phyloP scores from a whole-genome alignment of 768 basidiomycete species.

The Rhodosporidiobolus sp. region DNA sequence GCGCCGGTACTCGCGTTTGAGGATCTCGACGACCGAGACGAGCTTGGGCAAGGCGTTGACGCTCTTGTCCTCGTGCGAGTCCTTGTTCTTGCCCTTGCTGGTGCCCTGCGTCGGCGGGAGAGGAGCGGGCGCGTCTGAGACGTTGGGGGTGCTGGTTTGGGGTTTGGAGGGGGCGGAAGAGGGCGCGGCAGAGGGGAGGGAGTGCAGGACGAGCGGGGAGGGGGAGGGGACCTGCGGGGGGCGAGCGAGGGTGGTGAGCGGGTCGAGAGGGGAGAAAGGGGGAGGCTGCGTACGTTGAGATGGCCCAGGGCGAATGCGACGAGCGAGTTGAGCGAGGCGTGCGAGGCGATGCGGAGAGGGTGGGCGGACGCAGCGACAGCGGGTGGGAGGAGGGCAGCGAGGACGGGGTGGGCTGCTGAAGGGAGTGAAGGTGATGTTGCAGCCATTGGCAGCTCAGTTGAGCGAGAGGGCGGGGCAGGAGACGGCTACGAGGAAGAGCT shows the following conservation, averaged over 20 bases:
- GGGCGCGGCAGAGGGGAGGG: not conserved
- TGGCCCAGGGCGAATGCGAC: not conserved
- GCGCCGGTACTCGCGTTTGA: conserved; percentile 11
- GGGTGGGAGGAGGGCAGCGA: not conserved
- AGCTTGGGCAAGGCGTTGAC: conserved; percentile 18
- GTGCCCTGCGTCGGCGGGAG: not conserved
- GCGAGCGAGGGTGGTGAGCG: not conserved
- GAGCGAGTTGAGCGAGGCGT: not conserved
- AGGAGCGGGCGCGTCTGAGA: no score
- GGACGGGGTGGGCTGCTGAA: not conserved
- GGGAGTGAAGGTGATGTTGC: not conserved
- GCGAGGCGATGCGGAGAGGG: conserved; percentile 1
- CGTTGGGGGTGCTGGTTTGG: not conserved
- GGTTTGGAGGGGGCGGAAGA: not conserved
- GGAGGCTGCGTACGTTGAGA: not conserved
- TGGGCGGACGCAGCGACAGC: not conserved
- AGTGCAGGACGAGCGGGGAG: not conserved
- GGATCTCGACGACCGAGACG: conserved; percentile 24
- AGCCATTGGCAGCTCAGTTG: not conserved
- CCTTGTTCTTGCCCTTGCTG: no score
- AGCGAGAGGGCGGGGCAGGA: not conserved
- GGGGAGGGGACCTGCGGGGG: not conserved
- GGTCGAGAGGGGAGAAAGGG: no score
- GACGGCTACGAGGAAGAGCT: no score
- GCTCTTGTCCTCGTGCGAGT: not conserved